These are phyloP conservation scores for Coemansia sp. DNA, from an alignment of 192 early-diverging fungal species.

Conservation along the genomic window DNA sequence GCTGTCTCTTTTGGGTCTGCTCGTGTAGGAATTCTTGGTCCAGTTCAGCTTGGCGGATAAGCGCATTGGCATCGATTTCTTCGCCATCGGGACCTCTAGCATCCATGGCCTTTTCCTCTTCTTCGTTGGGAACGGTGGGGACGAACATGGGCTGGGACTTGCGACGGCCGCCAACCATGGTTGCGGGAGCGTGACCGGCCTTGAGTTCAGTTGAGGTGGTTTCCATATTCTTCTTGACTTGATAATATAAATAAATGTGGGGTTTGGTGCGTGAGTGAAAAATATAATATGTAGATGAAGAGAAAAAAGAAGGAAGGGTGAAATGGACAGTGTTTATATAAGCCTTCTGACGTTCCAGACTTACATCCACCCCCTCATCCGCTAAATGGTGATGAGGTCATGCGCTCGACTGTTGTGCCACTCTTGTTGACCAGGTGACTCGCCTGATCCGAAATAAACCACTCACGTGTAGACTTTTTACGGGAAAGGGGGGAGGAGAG, in stretches of 20 bases:
- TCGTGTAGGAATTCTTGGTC: constrained; percentile 29
- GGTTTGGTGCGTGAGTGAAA: background rate
- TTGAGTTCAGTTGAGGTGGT: background rate
- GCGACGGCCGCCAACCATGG: constrained; percentile 39
- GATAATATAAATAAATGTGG: background rate
- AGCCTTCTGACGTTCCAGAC: background rate
- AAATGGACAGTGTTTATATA: background rate
- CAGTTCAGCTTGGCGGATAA: constrained; percentile 31
- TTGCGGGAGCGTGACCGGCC: constrained; percentile 24
- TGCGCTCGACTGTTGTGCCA: constrained; percentile 3
- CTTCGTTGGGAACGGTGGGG: constrained; percentile 13
- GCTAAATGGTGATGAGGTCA: background rate
- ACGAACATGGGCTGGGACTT: constrained; percentile 24
- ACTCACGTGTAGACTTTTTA: background rate
- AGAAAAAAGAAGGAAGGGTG: background rate
- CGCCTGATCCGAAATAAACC: background rate
- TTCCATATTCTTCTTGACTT: background rate
- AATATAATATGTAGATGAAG: background rate
- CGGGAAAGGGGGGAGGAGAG: background rate
- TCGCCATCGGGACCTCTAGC: constrained; percentile 25
- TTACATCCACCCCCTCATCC: constrained; percentile 8
- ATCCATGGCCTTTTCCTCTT: constrained; percentile 16
- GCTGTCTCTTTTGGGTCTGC: constrained; percentile 29
- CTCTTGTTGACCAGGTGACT: background rate
- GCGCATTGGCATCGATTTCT: background rate